Evolutionary conservation across 208 protist genomes (phyloP).

Genomic region (Trypanosoma vivax): DNA sequence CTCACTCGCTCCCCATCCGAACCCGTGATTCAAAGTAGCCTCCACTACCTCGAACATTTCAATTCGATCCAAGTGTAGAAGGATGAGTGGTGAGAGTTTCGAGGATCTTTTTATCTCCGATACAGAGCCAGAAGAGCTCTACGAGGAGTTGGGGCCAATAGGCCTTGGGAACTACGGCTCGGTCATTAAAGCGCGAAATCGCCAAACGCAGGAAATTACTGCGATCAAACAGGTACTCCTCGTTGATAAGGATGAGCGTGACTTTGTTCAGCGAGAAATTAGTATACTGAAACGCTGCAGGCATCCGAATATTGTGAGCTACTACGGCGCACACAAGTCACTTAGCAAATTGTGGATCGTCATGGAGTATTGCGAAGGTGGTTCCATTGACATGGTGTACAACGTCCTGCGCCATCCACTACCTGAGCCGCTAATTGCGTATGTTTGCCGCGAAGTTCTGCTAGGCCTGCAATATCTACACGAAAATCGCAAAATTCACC

Average conservation of each 20-base stretch:
- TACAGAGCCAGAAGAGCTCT: constrained; percentile 74
- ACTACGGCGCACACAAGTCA: constrained; percentile 82
- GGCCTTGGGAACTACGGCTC: constrained; percentile 95
- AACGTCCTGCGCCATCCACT: constrained; percentile 73
- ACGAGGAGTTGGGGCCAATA: constrained; percentile 72
- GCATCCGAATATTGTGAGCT: constrained; percentile 87
- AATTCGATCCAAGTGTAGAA: too few relatives aligned
- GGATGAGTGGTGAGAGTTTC: constrained; percentile 20
- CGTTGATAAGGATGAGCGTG: constrained; percentile 68
- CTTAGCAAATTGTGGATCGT: constrained; percentile 86
- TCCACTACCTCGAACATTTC: too few relatives aligned
- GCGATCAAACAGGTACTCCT: constrained; percentile 89
- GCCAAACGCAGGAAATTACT: constrained; percentile 62
- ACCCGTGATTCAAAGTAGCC: too few relatives aligned
- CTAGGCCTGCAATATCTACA: constrained; percentile 89
- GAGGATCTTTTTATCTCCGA: constrained; percentile 55
- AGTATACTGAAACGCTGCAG: constrained; percentile 75
- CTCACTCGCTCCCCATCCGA: too few relatives aligned
- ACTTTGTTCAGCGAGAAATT: constrained; percentile 79
- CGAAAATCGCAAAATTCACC: constrained; percentile 77
- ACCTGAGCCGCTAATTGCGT: constrained; percentile 82
- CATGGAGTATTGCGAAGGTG: constrained; percentile 93
- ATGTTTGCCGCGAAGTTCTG: constrained; percentile 74
- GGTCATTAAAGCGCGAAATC: constrained; percentile 93
- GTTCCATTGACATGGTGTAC: constrained; percentile 82